Conservation (phyloP, 2,329 filamentous ascomycete species). For the Alternaria infectoria region DNA sequence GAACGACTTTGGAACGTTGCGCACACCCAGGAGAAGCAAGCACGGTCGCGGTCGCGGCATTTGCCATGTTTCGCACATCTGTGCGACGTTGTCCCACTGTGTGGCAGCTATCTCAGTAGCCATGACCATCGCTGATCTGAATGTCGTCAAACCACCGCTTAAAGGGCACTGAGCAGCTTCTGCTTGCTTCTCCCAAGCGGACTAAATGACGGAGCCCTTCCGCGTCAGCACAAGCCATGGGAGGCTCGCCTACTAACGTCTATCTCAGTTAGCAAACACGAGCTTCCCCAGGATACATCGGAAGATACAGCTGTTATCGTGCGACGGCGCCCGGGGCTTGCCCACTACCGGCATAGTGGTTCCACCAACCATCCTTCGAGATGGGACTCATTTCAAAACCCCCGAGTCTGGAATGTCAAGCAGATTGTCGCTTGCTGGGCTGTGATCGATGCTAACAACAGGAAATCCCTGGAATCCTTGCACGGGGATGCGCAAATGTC, state of each 20-base stretch:
- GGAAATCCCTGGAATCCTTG: constrained; percentile 27
- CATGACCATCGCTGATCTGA: not conserved
- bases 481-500: constrained; percentile 12
- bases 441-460: constrained; percentile 13
- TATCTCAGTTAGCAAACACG: constrained; percentile 22
- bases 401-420: constrained; percentile 26
- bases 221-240: not conserved
- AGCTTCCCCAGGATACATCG: constrained; percentile 31
- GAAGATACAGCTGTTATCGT: constrained; percentile 19
- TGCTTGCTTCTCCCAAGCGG: not conserved
- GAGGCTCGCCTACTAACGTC: constrained; percentile 10
- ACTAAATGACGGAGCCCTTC: constrained; percentile 5
- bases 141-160: constrained; percentile 6
- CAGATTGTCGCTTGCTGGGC: constrained; percentile 21
- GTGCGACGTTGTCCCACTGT: not conserved
- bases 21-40: not conserved
- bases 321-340: constrained; percentile 20
- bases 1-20: not conserved
- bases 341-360: constrained; percentile 21
- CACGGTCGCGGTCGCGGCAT: not conserved
- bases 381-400: constrained; percentile 23
- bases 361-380: constrained; percentile 34
- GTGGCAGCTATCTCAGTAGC: constrained; percentile 4
- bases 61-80: not conserved
- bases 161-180: not conserved